These are phyloP conservation scores for Oenanthe sinensis DNA, from an alignment of 129 eudicot species.

Conservation along the genomic window DNA sequence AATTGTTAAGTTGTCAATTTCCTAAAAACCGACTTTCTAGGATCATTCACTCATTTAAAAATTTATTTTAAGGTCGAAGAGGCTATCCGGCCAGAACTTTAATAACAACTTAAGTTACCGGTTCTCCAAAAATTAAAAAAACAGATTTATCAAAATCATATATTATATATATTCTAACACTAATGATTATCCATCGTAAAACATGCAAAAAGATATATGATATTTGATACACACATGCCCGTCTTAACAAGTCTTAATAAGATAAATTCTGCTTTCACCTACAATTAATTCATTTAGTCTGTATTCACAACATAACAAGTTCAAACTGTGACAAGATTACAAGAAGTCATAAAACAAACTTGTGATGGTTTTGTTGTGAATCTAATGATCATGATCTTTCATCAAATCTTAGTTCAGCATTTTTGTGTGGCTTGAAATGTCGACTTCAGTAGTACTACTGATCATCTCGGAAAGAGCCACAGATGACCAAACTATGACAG, in stretches of 20 bases:
- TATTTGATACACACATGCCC: not conserved
- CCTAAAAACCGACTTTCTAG: too few relatives aligned
- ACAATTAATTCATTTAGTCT: not conserved
- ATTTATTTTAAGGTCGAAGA: too few relatives aligned
- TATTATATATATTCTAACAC: too few relatives aligned
- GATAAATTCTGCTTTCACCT: not conserved
- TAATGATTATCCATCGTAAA: not conserved
- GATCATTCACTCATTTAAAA: too few relatives aligned
- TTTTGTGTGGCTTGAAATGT: not conserved
- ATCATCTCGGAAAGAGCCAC: slow-evolving; percentile 24
- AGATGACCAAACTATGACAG: slow-evolving; percentile 29
- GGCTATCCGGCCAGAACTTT: too few relatives aligned
- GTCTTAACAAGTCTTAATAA: not conserved
- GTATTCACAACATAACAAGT: not conserved
- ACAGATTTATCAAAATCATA: too few relatives aligned
- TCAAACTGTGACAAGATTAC: not conserved
- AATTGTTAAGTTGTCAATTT: too few relatives aligned
- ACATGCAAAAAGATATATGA: not conserved
- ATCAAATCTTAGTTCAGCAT: not conserved
- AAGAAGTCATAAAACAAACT: not conserved
- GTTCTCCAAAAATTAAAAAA: too few relatives aligned
- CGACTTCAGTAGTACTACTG: not conserved
- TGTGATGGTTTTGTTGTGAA: not conserved
- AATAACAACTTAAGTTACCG: too few relatives aligned
- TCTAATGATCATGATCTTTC: not conserved